Evolutionary conservation across 148 eudicot species (phyloP), one percentile per base, ranked within the genome.

Genomic region (Rhododendron vialii): DNA sequence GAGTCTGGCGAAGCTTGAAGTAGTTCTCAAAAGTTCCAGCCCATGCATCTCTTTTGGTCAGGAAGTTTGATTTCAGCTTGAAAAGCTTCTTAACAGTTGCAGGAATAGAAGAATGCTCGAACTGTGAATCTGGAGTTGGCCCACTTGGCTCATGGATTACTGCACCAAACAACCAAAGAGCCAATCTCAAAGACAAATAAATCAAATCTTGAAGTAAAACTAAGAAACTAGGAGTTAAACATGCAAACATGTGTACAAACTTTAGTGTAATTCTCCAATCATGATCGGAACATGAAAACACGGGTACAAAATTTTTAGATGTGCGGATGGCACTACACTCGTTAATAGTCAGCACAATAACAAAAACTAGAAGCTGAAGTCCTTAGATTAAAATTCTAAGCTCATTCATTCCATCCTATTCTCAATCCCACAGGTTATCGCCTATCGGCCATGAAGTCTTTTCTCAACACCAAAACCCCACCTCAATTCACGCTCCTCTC

Each of bases 11-110:
- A 78, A 96, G 80, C 88, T 87, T 28, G 63, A 96, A 93, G 89
- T 93, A 92, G 45, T 87, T 94, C 90, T 96, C 98, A 75, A 96
- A 96, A 61, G 94, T 93, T 88, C 98, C 98, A 86, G 98, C 98
- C 98, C 98, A 96, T 75, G 98, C 98, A 86, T 96, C 98, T 78
- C 98, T 88, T 88, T 93, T 96, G 12, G 98, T 94, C 86, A 96
- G 90, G 86, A 94, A 96, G 88, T 94, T 91, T 5, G 98, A 96
- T 38, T 91, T 87, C 35, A 96, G 86, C 88, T 93, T 93, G 86
- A 96, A 96, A 82, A 96, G 95, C 90, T 89, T 94, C 92, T 96
- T 96, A 28, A 96, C 94, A 77, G 98, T 96, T 59, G 98, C 98
- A 63, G 98, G 93, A 69, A 96, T 88, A 79, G 98, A 96, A 38